Evolutionary conservation across 768 basidiomycete genomes (phyloP).

Genomic region (Lactarius trivialis): DNA sequence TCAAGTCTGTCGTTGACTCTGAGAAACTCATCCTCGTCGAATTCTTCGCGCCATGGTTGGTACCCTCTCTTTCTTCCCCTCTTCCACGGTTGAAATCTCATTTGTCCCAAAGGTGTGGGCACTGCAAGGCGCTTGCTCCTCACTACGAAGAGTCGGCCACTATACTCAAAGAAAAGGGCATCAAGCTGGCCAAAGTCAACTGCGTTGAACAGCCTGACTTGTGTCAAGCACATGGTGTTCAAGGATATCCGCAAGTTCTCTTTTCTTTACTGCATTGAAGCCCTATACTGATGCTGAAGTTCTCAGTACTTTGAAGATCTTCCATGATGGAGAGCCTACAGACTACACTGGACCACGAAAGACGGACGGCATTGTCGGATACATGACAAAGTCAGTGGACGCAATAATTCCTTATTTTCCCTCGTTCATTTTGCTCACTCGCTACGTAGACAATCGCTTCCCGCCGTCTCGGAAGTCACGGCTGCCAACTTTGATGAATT

Average conservation of each 20-base stretch:
- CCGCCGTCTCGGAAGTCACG: slow-evolving; percentile 83
- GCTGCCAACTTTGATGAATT: slow-evolving; percentile 75
- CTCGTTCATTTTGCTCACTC: slow-evolving; percentile 13
- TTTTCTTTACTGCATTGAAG: neutral
- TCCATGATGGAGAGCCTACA: slow-evolving; percentile 69
- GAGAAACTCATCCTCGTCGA: slow-evolving; percentile 84
- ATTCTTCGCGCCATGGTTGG: slow-evolving; percentile 95
- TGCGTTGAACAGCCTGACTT: slow-evolving; percentile 92
- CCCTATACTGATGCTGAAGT: neutral
- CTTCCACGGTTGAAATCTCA: neutral
- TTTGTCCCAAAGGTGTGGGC: slow-evolving; percentile 65
- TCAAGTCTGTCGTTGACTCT: slow-evolving; percentile 55
- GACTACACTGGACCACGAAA: slow-evolving; percentile 90
- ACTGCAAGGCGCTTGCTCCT: slow-evolving; percentile 93
- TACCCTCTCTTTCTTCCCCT: slow-evolving; percentile 27
- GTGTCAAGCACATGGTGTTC: slow-evolving; percentile 80
- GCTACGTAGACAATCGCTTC: slow-evolving; percentile 75
- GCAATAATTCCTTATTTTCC: neutral
- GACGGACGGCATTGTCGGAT: slow-evolving; percentile 91
- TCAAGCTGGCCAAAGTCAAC: slow-evolving; percentile 94
- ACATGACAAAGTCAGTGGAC: slow-evolving; percentile 83
- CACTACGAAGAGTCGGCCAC: slow-evolving; percentile 95
- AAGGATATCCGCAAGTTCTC: slow-evolving; percentile 83
- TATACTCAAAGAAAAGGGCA: slow-evolving; percentile 78
- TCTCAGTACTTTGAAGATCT: slow-evolving; percentile 80